These are phyloP conservation scores for Nicotiana tomentosiformis DNA, from an alignment of 257 asterid species.

Conservation along the genomic window DNA sequence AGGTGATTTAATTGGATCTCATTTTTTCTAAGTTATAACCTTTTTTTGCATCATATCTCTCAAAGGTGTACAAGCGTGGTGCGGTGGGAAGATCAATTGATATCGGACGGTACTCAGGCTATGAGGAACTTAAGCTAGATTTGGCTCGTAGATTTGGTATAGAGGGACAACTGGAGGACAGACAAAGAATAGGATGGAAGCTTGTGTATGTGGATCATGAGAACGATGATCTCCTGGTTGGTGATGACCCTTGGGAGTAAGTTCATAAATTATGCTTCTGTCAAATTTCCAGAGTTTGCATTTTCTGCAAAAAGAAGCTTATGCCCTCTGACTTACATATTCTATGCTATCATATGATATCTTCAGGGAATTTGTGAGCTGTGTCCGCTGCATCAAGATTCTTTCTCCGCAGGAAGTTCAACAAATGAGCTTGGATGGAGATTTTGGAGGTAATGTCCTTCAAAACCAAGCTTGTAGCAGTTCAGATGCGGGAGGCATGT, in stretches of 20 bases:
- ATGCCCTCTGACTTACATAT: neutral
- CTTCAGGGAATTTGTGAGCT: slow-evolving; percentile 84
- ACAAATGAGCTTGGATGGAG: slow-evolving; percentile 94
- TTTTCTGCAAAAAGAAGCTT: neutral
- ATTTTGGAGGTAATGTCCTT: slow-evolving; percentile 52
- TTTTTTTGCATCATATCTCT: neutral
- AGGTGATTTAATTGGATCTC: neutral
- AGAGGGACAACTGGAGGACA: slow-evolving; percentile 85
- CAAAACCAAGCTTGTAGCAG: slow-evolving; percentile 85
- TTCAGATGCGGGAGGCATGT: slow-evolving; percentile 65
- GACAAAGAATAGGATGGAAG: slow-evolving; percentile 87
- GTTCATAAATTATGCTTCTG: slow-evolving; percentile 10
- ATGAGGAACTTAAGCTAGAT: slow-evolving; percentile 88
- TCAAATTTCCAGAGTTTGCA: neutral
- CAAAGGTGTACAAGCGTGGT: slow-evolving; percentile 95
- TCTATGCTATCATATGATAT: neutral
- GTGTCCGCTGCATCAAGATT: slow-evolving; percentile 84
- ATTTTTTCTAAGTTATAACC: neutral
- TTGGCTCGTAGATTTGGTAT: slow-evolving; percentile 93
- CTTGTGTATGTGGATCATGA: slow-evolving; percentile 81
- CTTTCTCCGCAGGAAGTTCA: slow-evolving; percentile 95
- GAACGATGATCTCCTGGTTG: slow-evolving; percentile 43
- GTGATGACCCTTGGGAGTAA: slow-evolving; percentile 56
- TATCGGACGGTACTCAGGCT: slow-evolving; percentile 71
- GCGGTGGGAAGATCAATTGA: slow-evolving; percentile 97